Percentiles rank a stretch among this genome's conserved stretches.
Conservation (phyloP, 352 stramenopile species). For the Phytopythium montanum region DNA sequence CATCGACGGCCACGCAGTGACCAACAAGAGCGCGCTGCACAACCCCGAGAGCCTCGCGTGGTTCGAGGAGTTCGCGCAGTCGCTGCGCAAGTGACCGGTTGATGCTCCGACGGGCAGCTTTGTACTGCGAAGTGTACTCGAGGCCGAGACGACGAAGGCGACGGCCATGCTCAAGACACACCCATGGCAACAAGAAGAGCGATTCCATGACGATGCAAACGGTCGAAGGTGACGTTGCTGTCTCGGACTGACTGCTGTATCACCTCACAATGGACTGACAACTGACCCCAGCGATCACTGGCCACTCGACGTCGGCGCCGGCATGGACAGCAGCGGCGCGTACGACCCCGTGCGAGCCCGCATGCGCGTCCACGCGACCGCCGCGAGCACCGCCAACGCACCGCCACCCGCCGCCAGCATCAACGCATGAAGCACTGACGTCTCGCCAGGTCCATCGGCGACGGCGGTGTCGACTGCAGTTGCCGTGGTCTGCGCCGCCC, state of each 20-base stretch:
- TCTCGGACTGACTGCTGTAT: no score
- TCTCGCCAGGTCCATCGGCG: neutral
- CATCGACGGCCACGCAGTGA: slow-evolving; percentile 50
- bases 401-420: slow-evolving; percentile 22
- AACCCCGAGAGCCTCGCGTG: slow-evolving; percentile 63
- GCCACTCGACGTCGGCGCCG: neutral
- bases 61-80: slow-evolving; percentile 47
- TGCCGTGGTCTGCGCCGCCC: neutral
- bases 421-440: slow-evolving; percentile 14
- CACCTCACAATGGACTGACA: no score
- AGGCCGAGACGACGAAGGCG: no score
- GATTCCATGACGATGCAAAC: no score
- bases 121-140: no score
- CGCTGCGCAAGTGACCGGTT: slow-evolving; percentile 10
- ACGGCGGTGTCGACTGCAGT: slow-evolving; percentile 1
- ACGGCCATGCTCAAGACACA: no score
- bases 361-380: slow-evolving; percentile 29
- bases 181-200: no score
- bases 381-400: slow-evolving; percentile 17
- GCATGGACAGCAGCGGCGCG: slow-evolving; percentile 21
- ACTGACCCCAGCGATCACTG: neutral
- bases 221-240: no score
- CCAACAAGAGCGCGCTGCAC: slow-evolving; percentile 59
- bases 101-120: neutral
- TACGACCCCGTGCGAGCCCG: slow-evolving; percentile 49